Conservation (phyloP, 306 rosid genomes). For the Gastrolobium villosum region DNA sequence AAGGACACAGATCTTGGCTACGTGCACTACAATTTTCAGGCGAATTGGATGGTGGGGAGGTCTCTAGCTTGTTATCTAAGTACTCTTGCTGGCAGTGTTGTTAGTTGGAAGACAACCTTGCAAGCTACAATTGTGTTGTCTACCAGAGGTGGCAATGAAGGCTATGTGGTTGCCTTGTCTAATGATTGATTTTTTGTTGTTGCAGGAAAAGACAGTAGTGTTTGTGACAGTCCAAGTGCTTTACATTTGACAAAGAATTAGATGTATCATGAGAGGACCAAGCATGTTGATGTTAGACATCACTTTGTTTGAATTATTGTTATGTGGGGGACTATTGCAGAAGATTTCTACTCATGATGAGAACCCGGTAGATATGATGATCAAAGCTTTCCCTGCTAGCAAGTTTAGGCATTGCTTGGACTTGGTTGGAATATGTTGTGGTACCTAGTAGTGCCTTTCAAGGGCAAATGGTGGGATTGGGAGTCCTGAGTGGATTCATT, state of each 20-base stretch:
- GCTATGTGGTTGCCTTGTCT: not conserved
- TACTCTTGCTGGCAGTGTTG: too few species aligned
- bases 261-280: not conserved
- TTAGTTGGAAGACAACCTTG: not conserved
- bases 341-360: not conserved
- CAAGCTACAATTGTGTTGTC: not conserved
- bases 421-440: not conserved
- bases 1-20: too few species aligned
- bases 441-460: not conserved
- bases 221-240: not conserved
- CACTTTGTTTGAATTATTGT: not conserved
- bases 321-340: not conserved
- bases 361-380: not conserved
- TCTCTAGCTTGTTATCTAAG: too few species aligned
- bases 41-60: too few species aligned
- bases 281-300: not conserved
- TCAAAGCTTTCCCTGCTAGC: not conserved
- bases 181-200: not conserved
- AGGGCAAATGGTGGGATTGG: not conserved
- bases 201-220: not conserved
- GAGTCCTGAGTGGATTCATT: not conserved
- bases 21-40: too few species aligned
- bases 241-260: not conserved
- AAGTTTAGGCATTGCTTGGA: slow-evolving; percentile 1
- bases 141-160: not conserved